Evolutionary conservation across 306 rosid species (phyloP), one percentile per base, ranked within the genome.

Genomic region (Dicorynia guianensis): DNA sequence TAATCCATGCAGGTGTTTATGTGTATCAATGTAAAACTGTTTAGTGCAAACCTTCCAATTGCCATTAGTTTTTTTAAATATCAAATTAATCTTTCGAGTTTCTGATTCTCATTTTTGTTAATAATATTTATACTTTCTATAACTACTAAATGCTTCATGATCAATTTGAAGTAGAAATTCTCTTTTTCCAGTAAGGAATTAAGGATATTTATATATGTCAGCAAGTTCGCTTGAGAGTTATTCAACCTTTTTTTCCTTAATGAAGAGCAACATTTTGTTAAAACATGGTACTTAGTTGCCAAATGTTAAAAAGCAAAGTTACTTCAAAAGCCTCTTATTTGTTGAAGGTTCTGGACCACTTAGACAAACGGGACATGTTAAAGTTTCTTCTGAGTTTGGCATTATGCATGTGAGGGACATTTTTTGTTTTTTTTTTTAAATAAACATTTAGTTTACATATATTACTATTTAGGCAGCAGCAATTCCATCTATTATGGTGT

Each of bases 401-500:
- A 20, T 20, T 53, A 38, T 47, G 49, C 48, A 56, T 46, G 20
- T 62, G 40, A 44, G 36, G 63, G 60, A 12, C 13, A 33, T 20
- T 30, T 10, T 38, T 4, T 19, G n/a, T 49, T 10, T 7, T 56
- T 43, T 17, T 52, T 43, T 52, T 17, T 67, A 25, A 33, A 65
- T 7, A 2, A 52, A 36, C 44, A 19, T 18, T 25, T 14, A 25
- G 52, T 38, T 17, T 18, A 6, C 13, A 52, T 47, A 20, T 9
- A 17, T 33, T 18, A 17, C 42, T 19, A 30, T 63, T 40, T 52
- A 13, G 63, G 48, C 20, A n/a, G 72, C 39, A 19, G 43, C 54
- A 50, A 42, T 49, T 44, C 68, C 38, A 44, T 81, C 58, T 70
- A 33, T 52, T 76, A 39, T 20, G 20, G 9, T 75, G n/a, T 38